A percentile compares a stretch with the other conserved stretches of the same genome.
phyloP scores from a whole-genome alignment of 306 rosid species.

The Glycine latifolia region DNA sequence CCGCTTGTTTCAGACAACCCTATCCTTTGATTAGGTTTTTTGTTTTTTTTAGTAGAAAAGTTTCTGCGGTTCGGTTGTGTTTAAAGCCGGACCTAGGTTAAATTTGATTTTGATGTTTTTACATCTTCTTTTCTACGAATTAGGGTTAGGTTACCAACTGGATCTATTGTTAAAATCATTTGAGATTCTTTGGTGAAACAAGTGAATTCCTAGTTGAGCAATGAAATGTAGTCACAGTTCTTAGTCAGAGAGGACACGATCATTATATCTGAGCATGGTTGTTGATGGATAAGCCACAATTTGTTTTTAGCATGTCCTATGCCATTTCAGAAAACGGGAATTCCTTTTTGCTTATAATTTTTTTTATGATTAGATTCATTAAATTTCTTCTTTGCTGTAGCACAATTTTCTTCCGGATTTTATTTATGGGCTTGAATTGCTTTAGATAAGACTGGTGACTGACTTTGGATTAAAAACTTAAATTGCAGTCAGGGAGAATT shows the following conservation, averaged over 20 bases:
- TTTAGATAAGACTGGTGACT: slow-evolving; percentile 29
- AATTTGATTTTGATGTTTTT: background rate
- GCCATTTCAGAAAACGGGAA: background rate
- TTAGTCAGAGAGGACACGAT: background rate
- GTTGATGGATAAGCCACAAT: slow-evolving; percentile 10
- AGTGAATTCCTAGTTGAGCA: slow-evolving; percentile 1
- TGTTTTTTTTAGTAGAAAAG: background rate
- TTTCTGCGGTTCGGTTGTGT: background rate
- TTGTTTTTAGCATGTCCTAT: slow-evolving; percentile 13
- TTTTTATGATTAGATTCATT: slow-evolving; percentile 1
- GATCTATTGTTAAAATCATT: slow-evolving; percentile 47
- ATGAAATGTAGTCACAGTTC: slow-evolving; percentile 10
- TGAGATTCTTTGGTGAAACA: slow-evolving; percentile 5
- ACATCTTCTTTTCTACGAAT: slow-evolving; percentile 14
- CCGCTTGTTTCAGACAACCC: slow-evolving; percentile 4
- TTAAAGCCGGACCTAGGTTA: background rate
- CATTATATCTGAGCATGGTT: background rate
- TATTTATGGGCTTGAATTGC: background rate
- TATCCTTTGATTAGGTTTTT: slow-evolving; percentile 12
- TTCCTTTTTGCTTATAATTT: background rate
- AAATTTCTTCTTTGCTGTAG: background rate
- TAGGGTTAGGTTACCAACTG: slow-evolving; percentile 36
- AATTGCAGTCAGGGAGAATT: slow-evolving; percentile 82
- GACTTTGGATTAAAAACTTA: slow-evolving; percentile 15
- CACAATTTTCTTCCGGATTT: background rate